Evolutionary conservation across 2,329 filamentous ascomycete genomes (phyloP).

Genomic region (Colletotrichum karsti): DNA sequence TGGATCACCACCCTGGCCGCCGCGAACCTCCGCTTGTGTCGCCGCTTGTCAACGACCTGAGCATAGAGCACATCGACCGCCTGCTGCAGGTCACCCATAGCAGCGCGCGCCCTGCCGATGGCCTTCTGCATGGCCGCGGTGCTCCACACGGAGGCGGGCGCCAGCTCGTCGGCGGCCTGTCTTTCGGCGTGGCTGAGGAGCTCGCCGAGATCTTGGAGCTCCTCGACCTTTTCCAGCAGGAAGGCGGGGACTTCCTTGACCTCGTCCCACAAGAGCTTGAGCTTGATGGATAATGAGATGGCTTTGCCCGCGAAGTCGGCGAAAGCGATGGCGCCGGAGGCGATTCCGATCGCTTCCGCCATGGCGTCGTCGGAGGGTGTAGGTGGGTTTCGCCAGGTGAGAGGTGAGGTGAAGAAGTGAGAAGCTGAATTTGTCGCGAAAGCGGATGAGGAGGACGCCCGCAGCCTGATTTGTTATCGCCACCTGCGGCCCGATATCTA

Average conservation of each 20-base stretch:
- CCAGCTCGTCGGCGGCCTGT: not conserved
- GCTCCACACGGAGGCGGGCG: not conserved
- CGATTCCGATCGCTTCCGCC: slow-evolving; percentile 13
- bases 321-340: slow-evolving; percentile 8
- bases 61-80: not conserved
- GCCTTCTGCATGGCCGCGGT: not conserved
- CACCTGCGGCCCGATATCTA: too few relatives aligned
- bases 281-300: slow-evolving; percentile 26
- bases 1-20: slow-evolving; percentile 31
- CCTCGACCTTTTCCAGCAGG: not conserved
- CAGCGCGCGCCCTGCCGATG: not conserved
- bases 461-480: not conserved
- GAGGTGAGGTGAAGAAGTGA: too few relatives aligned
- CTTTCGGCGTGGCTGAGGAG: not conserved
- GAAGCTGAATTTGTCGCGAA: too few relatives aligned
- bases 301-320: slow-evolving; percentile 21
- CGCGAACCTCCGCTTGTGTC: slow-evolving; percentile 28
- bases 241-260: slow-evolving; percentile 22
- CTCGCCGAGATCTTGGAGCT: not conserved
- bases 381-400: not conserved
- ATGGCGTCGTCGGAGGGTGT: not conserved
- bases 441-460: too few relatives aligned
- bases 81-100: not conserved
- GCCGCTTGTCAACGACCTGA: slow-evolving; percentile 25
- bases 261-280: slow-evolving; percentile 26